phyloP scores from a whole-genome alignment of 1,284 basidiomycete genomes.

The Trichosporon faecale region DNA sequence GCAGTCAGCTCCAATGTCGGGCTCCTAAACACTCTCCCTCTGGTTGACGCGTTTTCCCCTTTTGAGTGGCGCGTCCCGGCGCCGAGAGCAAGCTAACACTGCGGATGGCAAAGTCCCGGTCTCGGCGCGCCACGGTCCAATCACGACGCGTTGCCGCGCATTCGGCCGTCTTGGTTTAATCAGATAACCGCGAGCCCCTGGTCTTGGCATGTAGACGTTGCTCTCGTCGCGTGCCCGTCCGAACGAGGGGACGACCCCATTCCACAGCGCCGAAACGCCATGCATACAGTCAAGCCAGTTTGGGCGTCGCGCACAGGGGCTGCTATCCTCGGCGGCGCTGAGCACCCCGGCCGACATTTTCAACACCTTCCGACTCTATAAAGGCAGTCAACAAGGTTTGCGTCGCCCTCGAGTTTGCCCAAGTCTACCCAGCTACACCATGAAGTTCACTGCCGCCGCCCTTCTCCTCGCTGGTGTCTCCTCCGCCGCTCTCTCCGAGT shows the following conservation, averaged over 20 bases:
- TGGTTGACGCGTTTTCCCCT: too few relatives aligned
- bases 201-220: background rate
- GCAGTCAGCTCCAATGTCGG: background rate
- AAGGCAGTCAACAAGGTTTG: too few relatives aligned
- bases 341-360: background rate
- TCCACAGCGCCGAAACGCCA: background rate
- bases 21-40: background rate
- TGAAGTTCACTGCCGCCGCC: constrained; percentile 22
- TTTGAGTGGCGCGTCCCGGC: too few relatives aligned
- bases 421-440: too few relatives aligned
- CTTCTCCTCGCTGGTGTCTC: constrained; percentile 26
- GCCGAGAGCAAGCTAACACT: background rate
- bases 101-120: background rate
- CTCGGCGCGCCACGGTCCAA: background rate
- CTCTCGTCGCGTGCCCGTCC: background rate
- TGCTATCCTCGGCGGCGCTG: too few relatives aligned
- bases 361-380: background rate
- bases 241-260: background rate
- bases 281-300: too few relatives aligned
- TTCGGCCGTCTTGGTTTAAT: background rate
- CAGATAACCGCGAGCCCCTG: background rate
- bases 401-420: too few relatives aligned
- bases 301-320: too few relatives aligned
- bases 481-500: constrained; percentile 14
- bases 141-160: background rate